Evolutionary conservation across 257 asterid genomes (phyloP).

Genomic region (Cordia subcordata): DNA sequence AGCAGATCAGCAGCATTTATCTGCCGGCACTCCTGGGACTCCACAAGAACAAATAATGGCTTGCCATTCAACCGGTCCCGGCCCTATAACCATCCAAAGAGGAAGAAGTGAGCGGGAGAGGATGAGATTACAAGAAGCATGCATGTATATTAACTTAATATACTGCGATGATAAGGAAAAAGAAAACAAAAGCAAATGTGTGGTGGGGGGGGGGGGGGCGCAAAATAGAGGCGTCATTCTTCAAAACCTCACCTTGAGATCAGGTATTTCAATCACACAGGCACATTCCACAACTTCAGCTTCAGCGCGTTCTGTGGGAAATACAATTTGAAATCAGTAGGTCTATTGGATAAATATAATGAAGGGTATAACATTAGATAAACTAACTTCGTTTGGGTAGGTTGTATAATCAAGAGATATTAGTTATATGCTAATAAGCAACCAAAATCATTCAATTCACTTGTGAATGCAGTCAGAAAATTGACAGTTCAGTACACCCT

Average conservation of each 20-base stretch:
- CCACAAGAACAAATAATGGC: slow-evolving; percentile 69
- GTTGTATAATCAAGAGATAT: too few species aligned
- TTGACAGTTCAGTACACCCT: too few species aligned
- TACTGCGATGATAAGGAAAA: too few species aligned
- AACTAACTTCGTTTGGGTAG: too few species aligned
- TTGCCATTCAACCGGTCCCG: slow-evolving; percentile 62
- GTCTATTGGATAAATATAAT: too few species aligned
- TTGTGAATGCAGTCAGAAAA: neutral
- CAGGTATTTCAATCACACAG: slow-evolving; percentile 75
- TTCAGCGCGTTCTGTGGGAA: slow-evolving; percentile 55
- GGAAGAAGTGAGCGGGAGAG: neutral
- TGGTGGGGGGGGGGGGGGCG: too few species aligned
- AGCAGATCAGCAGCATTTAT: neutral
- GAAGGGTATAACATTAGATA: too few species aligned
- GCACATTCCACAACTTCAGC: slow-evolving; percentile 83
- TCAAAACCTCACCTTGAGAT: slow-evolving; percentile 46
- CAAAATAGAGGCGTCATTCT: too few species aligned
- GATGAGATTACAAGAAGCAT: too few species aligned
- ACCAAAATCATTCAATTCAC: neutral
- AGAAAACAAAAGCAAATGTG: too few species aligned
- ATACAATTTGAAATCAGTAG: slow-evolving; percentile 16
- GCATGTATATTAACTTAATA: too few species aligned
- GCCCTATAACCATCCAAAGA: slow-evolving; percentile 38
- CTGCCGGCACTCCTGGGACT: slow-evolving; percentile 38
- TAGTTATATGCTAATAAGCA: too few species aligned